Percentiles rank a stretch among this genome's conserved stretches.
These are phyloP conservation scores for Agrocybe pediades DNA, from an alignment of 768 basidiomycete species.

Conservation along the genomic window DNA sequence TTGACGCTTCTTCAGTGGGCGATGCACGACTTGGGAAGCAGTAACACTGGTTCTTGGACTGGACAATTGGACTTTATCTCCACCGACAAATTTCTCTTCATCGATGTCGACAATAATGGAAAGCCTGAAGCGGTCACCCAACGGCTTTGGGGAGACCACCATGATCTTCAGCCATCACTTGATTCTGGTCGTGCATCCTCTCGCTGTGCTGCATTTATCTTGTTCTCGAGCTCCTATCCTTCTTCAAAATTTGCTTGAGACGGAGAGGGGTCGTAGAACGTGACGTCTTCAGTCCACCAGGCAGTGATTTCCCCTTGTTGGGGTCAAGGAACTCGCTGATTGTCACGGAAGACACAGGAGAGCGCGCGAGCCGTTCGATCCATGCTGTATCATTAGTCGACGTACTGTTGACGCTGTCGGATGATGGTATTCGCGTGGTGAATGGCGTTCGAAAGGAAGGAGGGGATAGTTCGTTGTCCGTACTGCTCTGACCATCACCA, in stretches of 20 bases:
- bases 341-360: background rate
- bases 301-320: too few relatives aligned
- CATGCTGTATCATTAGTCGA: background rate
- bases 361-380: background rate
- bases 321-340: background rate
- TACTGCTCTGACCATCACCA: too few relatives aligned
- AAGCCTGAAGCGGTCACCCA: too few relatives aligned
- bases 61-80: constrained; percentile 39
- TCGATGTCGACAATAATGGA: constrained; percentile 45
- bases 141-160: too few relatives aligned
- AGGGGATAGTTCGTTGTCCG: too few relatives aligned
- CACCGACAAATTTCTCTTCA: constrained; percentile 37
- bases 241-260: constrained; percentile 43
- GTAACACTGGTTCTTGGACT: too few relatives aligned
- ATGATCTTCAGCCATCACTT: constrained; percentile 70
- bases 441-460: too few relatives aligned
- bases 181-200: constrained; percentile 41
- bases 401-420: too few relatives aligned
- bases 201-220: constrained; percentile 25
- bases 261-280: constrained; percentile 25
- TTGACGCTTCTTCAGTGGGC: too few relatives aligned
- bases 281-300: too few relatives aligned
- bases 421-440: too few relatives aligned
- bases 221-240: constrained; percentile 40
- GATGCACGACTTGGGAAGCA: too few relatives aligned